Percentiles rank a stretch among this genome's conserved stretches.
Evolutionary conservation across 2,329 filamentous ascomycete species (phyloP).

Genomic region (Exophiala viscosa): DNA sequence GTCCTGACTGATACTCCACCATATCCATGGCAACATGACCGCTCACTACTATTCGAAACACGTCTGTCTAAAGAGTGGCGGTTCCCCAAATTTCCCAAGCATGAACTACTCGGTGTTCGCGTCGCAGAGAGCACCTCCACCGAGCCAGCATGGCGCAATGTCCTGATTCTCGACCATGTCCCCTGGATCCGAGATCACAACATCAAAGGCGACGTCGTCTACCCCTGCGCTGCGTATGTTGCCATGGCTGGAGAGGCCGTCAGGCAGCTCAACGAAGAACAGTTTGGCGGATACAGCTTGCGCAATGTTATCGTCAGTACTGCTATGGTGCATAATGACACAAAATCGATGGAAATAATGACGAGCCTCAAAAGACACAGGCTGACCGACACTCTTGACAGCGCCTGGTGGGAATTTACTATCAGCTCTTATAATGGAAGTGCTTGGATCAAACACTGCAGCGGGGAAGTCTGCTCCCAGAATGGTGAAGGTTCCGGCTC

Average conservation of each 20-base stretch:
- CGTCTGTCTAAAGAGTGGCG: background rate
- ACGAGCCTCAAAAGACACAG: background rate
- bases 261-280: background rate
- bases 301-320: background rate
- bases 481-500: no score
- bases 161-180: slow-evolving; percentile 39
- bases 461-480: background rate
- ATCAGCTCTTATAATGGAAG: background rate
- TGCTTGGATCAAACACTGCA: background rate
- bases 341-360: background rate
- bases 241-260: slow-evolving; percentile 31
- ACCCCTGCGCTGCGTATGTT: slow-evolving; percentile 33
- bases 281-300: background rate
- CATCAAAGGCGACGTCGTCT: slow-evolving; percentile 33
- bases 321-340: background rate
- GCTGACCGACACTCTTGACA: background rate
- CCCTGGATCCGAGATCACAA: slow-evolving; percentile 50
- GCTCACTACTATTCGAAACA: background rate
- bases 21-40: background rate
- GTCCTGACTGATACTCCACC: background rate
- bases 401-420: background rate
- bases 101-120: slow-evolving; percentile 14
- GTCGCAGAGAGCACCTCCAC: slow-evolving; percentile 25
- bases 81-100: background rate
- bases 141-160: slow-evolving; percentile 44